Conservation (phyloP, 177 flowering plant genomes). For the Vitis hybrid region DNA sequence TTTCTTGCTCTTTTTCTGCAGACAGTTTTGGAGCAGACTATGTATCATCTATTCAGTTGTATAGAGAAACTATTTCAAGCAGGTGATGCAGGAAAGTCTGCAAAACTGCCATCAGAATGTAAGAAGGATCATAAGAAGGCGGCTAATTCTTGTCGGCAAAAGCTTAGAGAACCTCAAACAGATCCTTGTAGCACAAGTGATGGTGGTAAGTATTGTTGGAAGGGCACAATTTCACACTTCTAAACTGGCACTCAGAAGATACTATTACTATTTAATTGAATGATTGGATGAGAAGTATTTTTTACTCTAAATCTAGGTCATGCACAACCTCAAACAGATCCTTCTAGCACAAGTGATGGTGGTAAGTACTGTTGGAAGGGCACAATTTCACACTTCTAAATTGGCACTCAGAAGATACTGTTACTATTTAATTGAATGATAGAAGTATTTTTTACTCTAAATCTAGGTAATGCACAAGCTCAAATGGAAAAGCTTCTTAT, state of each 20-base stretch:
- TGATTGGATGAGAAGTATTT: not conserved
- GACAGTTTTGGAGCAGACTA: slow-evolving; percentile 35
- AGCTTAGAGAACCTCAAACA: slow-evolving; percentile 25
- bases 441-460: not conserved
- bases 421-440: not conserved
- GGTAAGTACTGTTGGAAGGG: slow-evolving; percentile 28
- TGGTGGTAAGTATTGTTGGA: slow-evolving; percentile 28
- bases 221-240: not conserved
- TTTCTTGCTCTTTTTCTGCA: slow-evolving; percentile 21
- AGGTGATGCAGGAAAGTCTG: slow-evolving; percentile 16
- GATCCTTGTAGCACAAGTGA: slow-evolving; percentile 25
- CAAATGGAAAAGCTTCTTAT: not conserved
- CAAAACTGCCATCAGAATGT: slow-evolving; percentile 15
- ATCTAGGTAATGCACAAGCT: not conserved
- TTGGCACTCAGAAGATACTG: not conserved
- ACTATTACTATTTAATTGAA: not conserved
- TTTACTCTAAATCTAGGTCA: not conserved
- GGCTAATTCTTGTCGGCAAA: slow-evolving; percentile 11
- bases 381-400: not conserved
- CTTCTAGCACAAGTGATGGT: slow-evolving; percentile 21
- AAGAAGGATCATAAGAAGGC: slow-evolving; percentile 22
- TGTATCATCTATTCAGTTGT: slow-evolving; percentile 59
- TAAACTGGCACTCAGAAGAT: not conserved
- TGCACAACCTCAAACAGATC: slow-evolving; percentile 23
- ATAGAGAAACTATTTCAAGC: slow-evolving; percentile 39